A percentile compares a stretch with the other conserved stretches of the same genome.
Conservation (phyloP, 2,329 filamentous ascomycete species). For the Apiospora kogelbergensis region DNA sequence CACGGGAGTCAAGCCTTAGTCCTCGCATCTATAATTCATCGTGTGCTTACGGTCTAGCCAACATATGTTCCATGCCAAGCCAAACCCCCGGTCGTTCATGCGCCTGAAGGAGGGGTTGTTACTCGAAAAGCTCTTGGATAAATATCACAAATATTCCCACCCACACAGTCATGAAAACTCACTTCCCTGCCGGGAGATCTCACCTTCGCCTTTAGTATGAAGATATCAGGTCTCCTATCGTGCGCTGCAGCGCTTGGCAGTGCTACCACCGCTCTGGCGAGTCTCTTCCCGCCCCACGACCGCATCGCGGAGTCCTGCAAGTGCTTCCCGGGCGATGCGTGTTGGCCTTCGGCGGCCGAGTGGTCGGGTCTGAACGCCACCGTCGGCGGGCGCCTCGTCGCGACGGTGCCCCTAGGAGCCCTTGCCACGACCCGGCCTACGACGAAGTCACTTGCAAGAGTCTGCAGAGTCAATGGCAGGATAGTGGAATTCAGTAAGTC, state of each 20-base stretch:
- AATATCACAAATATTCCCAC: too few relatives aligned
- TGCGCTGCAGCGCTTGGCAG: not conserved
- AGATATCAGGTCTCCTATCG: not conserved
- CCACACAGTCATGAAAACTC: too few relatives aligned
- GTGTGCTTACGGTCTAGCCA: too few relatives aligned
- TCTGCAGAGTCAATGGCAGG: too few relatives aligned
- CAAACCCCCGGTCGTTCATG: too few relatives aligned
- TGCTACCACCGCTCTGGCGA: not conserved
- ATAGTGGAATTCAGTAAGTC: too few relatives aligned
- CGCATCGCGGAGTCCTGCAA: not conserved
- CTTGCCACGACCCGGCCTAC: slow-evolving; percentile 16
- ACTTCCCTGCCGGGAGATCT: not conserved
- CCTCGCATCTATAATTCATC: too few relatives aligned
- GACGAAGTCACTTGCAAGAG: too few relatives aligned
- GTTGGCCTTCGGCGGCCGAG: not conserved
- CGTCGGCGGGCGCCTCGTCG: slow-evolving; percentile 23
- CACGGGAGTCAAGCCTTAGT: too few relatives aligned
- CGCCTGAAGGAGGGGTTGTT: too few relatives aligned
- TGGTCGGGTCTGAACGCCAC: slow-evolving; percentile 10
- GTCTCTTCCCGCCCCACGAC: not conserved
- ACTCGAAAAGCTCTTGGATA: too few relatives aligned
- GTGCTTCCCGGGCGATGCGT: slow-evolving; percentile 12
- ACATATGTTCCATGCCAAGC: too few relatives aligned
- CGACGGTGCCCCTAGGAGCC: slow-evolving; percentile 23
- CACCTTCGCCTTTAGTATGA: not conserved